Base-by-base conservation (phyloP, 441 rosid species). In the Populus tomentosa region DNA sequence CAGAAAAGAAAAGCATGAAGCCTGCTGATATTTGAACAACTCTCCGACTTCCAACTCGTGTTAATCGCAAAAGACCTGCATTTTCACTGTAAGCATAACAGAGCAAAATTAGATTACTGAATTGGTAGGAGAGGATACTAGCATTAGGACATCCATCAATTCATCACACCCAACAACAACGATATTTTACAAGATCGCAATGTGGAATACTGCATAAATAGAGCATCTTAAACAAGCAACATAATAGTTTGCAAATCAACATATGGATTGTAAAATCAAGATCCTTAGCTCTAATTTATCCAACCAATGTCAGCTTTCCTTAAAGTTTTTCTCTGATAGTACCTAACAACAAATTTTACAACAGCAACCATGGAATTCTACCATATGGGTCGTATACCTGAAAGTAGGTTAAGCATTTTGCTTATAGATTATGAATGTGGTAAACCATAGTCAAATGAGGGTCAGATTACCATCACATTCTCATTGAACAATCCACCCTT, bases 1-100 rank as follows among this genome's bases (percentile, higher is more conserved):
- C 83, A 46, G 98, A 87, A 84, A 94, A 94, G 90, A 92, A 90
- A 73, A 94, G 86, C 98, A 94, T 91, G 80, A 92, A 92, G 73
- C 76, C 86, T 0, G 97, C 97, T 38, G 96, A 65, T 82, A 90
- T 85, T 83, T 94, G 90, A 69, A 89, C 61, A 2, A 91, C 94
- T 86, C 94, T 90, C 72, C 92, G 86, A 80, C 97, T 94, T 77
- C 97, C 97, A 77, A 86, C 89, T 80, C 92, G 83, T 2, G 98
- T 90, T 77, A 91, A 76, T 73, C 98, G 96, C 82, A 94, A 75
- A 75, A 92, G 93, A 74, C 97, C 95, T 23, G 88, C 88, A 83
- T 90, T 94, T 87, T 94, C 97, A 32, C 97, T 91, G 76, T 67
- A 88, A 75, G 67, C 26, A 65, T 50, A 79, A 77, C 66, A 78